Conservation (phyloP, 1,284 basidiomycete species). For the Rhodotorula sp. region DNA sequence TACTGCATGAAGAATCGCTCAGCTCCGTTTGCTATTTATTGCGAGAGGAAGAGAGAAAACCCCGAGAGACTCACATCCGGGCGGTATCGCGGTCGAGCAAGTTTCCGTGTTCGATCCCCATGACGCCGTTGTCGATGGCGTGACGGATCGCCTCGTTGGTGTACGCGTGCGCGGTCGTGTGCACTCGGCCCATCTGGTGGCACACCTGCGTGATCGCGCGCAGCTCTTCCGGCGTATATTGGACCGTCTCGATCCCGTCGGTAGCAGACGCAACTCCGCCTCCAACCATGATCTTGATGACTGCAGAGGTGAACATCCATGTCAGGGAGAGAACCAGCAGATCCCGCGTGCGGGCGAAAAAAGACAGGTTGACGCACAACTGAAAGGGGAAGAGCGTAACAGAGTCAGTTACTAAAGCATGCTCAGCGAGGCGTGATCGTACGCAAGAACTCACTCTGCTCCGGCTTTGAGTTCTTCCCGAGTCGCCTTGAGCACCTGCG, state of each 20-base stretch:
- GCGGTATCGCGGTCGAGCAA: constrained; percentile 47
- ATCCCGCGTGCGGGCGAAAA: no score
- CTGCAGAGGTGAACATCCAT: not conserved
- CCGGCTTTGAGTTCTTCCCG: constrained; percentile 55
- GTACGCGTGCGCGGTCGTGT: constrained; percentile 50
- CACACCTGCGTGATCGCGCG: constrained; percentile 55
- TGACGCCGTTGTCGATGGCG: constrained; percentile 47
- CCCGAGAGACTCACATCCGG: constrained; percentile 14
- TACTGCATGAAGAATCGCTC: constrained; percentile 19
- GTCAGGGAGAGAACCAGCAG: no score
- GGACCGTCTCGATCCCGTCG: constrained; percentile 55
- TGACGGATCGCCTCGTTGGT: constrained; percentile 52
- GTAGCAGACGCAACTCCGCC: constrained; percentile 55
- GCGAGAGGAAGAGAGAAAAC: no score
- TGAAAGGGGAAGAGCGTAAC: not conserved
- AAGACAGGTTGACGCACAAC: not conserved
- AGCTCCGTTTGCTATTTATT: no score
- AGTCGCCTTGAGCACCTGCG: constrained; percentile 52
- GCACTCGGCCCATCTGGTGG: constrained; percentile 52
- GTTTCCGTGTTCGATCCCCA: constrained; percentile 56
- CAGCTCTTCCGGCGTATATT: constrained; percentile 56
- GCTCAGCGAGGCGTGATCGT: not conserved
- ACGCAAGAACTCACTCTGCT: constrained; percentile 48
- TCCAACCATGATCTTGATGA: constrained; percentile 54
- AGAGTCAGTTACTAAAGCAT: not conserved